Percentiles rank a stretch among this genome's conserved stretches.
phyloP scores from a whole-genome alignment of 805 yeast species.

The Hanseniaspora taiwanica region DNA sequence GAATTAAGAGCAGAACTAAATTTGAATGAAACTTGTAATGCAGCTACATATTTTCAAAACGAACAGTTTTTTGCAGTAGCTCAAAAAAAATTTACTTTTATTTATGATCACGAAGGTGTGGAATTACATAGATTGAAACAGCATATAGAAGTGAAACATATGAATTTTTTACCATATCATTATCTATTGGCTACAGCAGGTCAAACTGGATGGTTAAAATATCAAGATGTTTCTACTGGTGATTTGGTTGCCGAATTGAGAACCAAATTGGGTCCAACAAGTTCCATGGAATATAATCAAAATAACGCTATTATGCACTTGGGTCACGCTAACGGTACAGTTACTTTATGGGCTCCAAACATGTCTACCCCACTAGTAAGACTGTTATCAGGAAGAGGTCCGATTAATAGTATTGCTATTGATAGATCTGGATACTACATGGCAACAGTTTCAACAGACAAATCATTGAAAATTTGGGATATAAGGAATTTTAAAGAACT shows the following conservation, averaged over 20 bases:
- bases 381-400: constrained; percentile 71
- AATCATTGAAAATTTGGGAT: constrained; percentile 83
- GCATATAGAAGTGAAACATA: constrained; percentile 70
- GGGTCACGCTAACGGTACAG: constrained; percentile 89
- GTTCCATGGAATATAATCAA: constrained; percentile 79
- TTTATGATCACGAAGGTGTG: constrained; percentile 81
- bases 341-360: constrained; percentile 86
- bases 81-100: constrained; percentile 85
- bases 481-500: constrained; percentile 67
- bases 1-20: constrained; percentile 67
- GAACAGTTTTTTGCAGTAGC: constrained; percentile 95
- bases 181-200: constrained; percentile 81
- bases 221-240: constrained; percentile 94
- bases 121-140: constrained; percentile 87
- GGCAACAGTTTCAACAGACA: constrained; percentile 88
- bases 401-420: constrained; percentile 70
- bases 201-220: constrained; percentile 74
- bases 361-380: constrained; percentile 77
- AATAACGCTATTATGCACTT: constrained; percentile 92
- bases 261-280: constrained; percentile 84
- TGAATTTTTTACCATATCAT: constrained; percentile 90
- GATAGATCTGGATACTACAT: constrained; percentile 89
- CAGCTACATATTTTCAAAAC: constrained; percentile 81
- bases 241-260: constrained; percentile 66
- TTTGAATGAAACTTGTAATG: constrained; percentile 78